Conservation (phyloP, 2,329 filamentous ascomycete genomes). For the Talaromyces sp. region DNA sequence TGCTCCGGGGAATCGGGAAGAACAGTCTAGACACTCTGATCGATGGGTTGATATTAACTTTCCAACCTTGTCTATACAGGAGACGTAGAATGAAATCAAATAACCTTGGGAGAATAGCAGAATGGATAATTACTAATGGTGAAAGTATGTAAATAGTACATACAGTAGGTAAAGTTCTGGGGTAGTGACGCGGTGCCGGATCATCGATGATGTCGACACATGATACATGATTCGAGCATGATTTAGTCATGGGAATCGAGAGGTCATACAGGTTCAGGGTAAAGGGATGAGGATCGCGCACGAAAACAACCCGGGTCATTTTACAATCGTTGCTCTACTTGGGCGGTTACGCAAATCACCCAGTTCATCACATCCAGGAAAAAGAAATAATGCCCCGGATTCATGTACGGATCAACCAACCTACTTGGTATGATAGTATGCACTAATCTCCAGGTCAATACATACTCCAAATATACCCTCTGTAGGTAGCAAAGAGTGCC, state of each 20-base stretch:
- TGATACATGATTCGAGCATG: constrained; percentile 22
- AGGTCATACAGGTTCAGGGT: constrained; percentile 12
- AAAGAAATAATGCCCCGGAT: constrained; percentile 12
- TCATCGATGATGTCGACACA: constrained; percentile 32
- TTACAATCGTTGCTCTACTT: constrained; percentile 1
- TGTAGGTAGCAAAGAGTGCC: no score
- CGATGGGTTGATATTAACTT: no score
- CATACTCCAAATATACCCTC: no score
- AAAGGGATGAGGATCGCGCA: background rate
- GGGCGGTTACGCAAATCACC: constrained; percentile 7
- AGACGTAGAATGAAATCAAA: background rate
- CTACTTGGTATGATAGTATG: no score
- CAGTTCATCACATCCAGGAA: background rate
- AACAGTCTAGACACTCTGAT: constrained; percentile 10
- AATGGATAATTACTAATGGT: background rate
- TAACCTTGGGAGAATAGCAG: no score
- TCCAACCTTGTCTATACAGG: background rate
- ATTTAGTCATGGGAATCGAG: constrained; percentile 23
- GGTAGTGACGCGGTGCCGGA: constrained; percentile 20
- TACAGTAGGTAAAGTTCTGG: constrained; percentile 2
- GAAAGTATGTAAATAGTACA: background rate
- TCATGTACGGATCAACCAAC: no score
- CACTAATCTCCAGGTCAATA: no score
- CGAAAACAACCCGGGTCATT: constrained; percentile 19
- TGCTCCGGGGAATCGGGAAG: constrained; percentile 3